These are phyloP conservation scores for Trifolium repens DNA, from an alignment of 306 rosid genomes.

Conservation along the genomic window DNA sequence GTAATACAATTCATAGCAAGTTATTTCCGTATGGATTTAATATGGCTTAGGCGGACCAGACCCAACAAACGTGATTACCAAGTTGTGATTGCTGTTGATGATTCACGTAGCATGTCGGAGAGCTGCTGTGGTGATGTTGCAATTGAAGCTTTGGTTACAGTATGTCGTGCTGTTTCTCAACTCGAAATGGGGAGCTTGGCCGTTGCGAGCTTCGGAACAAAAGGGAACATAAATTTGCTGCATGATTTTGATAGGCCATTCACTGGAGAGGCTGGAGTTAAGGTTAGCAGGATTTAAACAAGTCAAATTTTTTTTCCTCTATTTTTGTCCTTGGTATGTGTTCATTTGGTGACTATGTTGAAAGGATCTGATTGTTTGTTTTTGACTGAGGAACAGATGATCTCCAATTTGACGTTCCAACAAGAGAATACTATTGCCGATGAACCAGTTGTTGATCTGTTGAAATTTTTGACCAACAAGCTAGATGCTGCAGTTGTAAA, in stretches of 20 bases:
- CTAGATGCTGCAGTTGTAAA: constrained; percentile 69
- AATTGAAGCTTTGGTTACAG: constrained; percentile 84
- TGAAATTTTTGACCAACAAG: constrained; percentile 68
- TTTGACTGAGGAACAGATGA: constrained; percentile 59
- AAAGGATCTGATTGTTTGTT: constrained; percentile 38
- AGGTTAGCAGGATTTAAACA: constrained; percentile 52
- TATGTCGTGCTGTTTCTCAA: constrained; percentile 90
- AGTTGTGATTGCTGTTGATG: constrained; percentile 92
- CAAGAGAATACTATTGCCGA: constrained; percentile 82
- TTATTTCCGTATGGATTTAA: constrained; percentile 79
- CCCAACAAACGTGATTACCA: constrained; percentile 97
- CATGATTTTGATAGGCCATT: constrained; percentile 89
- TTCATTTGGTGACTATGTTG: not conserved
- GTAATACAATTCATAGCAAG: constrained; percentile 89
- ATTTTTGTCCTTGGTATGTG: not conserved
- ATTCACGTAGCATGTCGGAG: constrained; percentile 93
- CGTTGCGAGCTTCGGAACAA: constrained; percentile 88
- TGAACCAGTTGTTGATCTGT: constrained; percentile 85
- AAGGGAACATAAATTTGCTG: constrained; percentile 77
- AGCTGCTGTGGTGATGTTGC: constrained; percentile 76
- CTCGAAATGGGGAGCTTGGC: constrained; percentile 87
- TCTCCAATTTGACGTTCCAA: constrained; percentile 82
- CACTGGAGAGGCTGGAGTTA: constrained; percentile 75
- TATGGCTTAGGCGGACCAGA: constrained; percentile 90
- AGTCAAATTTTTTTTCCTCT: not conserved